These are phyloP conservation scores for Wakefieldia striispora DNA, from an alignment of 768 basidiomycete species.

Conservation along the genomic window DNA sequence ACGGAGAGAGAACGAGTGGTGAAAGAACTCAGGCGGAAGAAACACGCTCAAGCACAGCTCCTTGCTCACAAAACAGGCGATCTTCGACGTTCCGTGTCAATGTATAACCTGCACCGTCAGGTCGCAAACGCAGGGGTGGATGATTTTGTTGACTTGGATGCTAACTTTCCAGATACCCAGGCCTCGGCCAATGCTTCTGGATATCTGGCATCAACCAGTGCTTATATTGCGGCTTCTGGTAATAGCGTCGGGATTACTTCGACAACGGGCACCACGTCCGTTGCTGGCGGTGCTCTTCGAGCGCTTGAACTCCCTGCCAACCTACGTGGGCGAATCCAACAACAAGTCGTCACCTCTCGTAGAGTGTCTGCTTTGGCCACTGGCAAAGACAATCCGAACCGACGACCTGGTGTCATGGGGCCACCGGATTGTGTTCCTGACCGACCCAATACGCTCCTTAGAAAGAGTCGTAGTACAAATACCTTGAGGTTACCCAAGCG, in stretches of 20 bases:
- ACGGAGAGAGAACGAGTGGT: conserved; percentile 27
- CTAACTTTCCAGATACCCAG: conserved; percentile 31
- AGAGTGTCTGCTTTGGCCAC: conserved; percentile 38
- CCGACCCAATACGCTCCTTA: conserved; percentile 46
- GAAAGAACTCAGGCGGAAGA: conserved; percentile 28
- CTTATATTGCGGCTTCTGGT: conserved; percentile 88
- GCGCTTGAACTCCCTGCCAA: conserved; percentile 50
- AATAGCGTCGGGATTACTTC: conserved; percentile 94
- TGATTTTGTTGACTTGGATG: conserved; percentile 42
- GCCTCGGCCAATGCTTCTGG: conserved; percentile 71
- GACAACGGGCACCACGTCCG: conserved; percentile 82
- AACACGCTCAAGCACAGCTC: conserved; percentile 28
- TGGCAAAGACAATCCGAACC: conserved; percentile 26
- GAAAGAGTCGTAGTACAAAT: conserved; percentile 81
- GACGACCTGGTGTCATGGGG: conserved; percentile 51
- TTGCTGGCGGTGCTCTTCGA: conserved; percentile 44
- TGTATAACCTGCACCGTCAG: conserved; percentile 70
- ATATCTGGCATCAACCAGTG: conserved; percentile 56
- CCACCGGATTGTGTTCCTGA: conserved; percentile 63
- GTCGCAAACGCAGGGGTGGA: conserved; percentile 40
- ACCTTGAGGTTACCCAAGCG: conserved; percentile 71
- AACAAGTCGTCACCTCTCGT: conserved; percentile 67
- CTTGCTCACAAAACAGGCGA: conserved; percentile 42
- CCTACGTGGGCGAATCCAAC: conserved; percentile 55
- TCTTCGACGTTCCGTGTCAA: conserved; percentile 70